Conservation (phyloP, 2,329 filamentous ascomycete genomes). For the Juglanconis juglandina region DNA sequence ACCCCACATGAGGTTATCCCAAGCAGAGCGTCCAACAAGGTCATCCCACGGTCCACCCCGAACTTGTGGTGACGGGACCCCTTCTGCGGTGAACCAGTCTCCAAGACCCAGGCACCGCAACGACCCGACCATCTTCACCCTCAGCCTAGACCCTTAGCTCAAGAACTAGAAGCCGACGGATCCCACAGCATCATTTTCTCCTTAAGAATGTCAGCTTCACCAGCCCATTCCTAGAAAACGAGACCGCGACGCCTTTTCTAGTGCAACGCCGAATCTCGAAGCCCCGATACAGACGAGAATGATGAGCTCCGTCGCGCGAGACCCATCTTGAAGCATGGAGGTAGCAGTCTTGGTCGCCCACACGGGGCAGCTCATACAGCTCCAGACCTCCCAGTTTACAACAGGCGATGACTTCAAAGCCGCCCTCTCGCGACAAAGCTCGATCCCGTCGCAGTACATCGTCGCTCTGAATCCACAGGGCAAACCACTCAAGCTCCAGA, state of each 20-base stretch:
- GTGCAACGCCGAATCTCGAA: constrained; percentile 24
- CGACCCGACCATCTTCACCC: background rate
- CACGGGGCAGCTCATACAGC: constrained; percentile 79
- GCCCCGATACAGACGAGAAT: constrained; percentile 59
- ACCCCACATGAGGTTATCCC: too few relatives aligned
- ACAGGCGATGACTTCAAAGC: constrained; percentile 80
- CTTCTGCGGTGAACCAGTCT: too few relatives aligned
- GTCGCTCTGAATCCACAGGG: constrained; percentile 84
- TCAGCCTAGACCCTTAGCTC: background rate
- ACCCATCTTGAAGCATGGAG: background rate
- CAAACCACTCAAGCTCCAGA: constrained; percentile 77
- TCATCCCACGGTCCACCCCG: too few relatives aligned
- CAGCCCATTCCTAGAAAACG: background rate
- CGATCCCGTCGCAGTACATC: constrained; percentile 73
- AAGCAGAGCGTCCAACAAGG: too few relatives aligned
- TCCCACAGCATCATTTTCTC: background rate
- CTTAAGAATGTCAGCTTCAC: background rate
- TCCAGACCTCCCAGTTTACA: constrained; percentile 71
- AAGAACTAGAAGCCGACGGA: background rate
- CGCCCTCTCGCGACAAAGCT: constrained; percentile 73
- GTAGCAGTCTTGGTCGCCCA: constrained; percentile 80
- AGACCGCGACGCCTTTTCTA: background rate
- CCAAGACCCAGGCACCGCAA: too few relatives aligned
- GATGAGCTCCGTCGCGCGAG: constrained; percentile 56
- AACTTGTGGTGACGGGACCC: too few relatives aligned